A percentile compares a stretch with the other conserved stretches of the same genome.
phyloP scores from a whole-genome alignment of 2,329 filamentous ascomycete genomes.

The Chaetomiaceae sp. region DNA sequence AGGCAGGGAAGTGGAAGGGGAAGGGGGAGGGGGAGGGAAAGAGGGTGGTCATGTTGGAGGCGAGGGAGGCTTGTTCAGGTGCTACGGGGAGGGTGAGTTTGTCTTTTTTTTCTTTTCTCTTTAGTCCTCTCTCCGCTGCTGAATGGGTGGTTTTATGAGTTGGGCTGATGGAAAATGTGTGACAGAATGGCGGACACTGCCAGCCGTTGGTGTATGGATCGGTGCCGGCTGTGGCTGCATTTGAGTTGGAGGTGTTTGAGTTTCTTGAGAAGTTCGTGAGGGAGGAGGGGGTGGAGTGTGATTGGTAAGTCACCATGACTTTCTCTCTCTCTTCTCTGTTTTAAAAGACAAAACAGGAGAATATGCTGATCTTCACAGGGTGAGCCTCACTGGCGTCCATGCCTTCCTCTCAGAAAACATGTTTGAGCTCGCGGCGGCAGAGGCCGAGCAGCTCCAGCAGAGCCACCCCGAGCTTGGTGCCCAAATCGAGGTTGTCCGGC shows the following conservation, averaged over 20 bases:
- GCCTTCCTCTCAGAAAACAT: constrained; percentile 54
- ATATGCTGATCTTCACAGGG: no score
- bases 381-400: constrained; percentile 43
- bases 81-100: constrained; percentile 72
- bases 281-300: constrained; percentile 58
- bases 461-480: constrained; percentile 54
- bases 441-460: constrained; percentile 47
- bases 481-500: constrained; percentile 38
- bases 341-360: no score
- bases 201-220: constrained; percentile 64
- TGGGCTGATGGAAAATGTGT: background rate
- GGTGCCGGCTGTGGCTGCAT: constrained; percentile 57
- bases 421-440: constrained; percentile 46
- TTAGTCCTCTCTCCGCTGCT: background rate
- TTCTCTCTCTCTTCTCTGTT: no score
- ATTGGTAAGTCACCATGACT: constrained; percentile 46
- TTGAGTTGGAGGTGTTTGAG: constrained; percentile 66
- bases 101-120: background rate
- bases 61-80: constrained; percentile 74
- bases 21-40: constrained; percentile 36
- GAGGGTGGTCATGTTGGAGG: constrained; percentile 68
- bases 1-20: constrained; percentile 32
- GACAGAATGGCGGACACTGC: constrained; percentile 66
- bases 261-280: constrained; percentile 55
- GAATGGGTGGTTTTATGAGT: background rate